Percentiles rank a stretch among this genome's conserved stretches.
Conservation (phyloP, 1,139 yeast species). For the Ogataea hybrid region DNA sequence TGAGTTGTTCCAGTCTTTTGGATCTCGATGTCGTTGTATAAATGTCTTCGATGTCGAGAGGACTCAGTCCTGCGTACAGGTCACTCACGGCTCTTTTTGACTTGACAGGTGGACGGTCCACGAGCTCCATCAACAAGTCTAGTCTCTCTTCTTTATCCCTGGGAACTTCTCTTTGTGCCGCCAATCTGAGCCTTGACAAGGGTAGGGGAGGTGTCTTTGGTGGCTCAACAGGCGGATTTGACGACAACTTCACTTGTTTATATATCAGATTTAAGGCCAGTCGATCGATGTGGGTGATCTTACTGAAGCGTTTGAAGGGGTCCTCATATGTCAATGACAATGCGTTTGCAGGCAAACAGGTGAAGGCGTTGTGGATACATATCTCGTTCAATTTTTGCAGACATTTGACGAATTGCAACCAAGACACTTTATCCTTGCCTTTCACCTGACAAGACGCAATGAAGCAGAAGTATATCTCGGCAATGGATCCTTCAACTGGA, state of each 20-base stretch:
- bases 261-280: constrained; percentile 22
- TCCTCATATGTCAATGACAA: constrained; percentile 23
- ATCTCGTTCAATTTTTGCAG: constrained; percentile 24
- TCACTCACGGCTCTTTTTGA: constrained; percentile 20
- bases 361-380: constrained; percentile 21
- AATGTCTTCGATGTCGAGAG: constrained; percentile 24
- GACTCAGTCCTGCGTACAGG: constrained; percentile 23
- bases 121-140: constrained; percentile 17
- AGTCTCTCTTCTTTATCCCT: constrained; percentile 16
- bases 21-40: constrained; percentile 29
- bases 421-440: constrained; percentile 32
- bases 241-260: constrained; percentile 3
- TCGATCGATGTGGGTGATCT: constrained; percentile 26
- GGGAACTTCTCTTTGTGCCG: constrained; percentile 15
- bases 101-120: constrained; percentile 21
- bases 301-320: constrained; percentile 28
- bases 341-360: constrained; percentile 26
- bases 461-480: constrained; percentile 31
- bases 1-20: constrained; percentile 25
- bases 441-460: constrained; percentile 28
- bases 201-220: not conserved
- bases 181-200: not conserved
- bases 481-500: constrained; percentile 31
- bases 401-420: constrained; percentile 31
- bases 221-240: constrained; percentile 1